Percentiles rank a stretch among this genome's conserved stretches.
phyloP scores from a whole-genome alignment of 2,329 filamentous ascomycete genomes.

The Alternaria metachromatica region DNA sequence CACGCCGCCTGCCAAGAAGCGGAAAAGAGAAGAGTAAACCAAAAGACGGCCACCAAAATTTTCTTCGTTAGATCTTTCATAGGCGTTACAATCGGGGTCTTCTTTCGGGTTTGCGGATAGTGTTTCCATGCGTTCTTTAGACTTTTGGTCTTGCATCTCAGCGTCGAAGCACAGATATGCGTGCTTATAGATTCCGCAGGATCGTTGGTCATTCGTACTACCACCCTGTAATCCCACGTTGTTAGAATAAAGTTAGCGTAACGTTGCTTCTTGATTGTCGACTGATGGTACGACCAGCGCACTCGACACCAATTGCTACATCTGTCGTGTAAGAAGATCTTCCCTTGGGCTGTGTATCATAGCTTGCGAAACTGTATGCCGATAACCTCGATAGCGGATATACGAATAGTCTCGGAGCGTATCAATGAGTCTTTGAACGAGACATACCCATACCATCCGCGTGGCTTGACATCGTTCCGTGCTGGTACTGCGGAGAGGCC shows the following conservation, averaged over 20 bases:
- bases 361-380: not conserved
- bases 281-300: not conserved
- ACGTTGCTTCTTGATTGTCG: not conserved
- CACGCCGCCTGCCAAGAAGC: not conserved
- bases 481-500: not conserved
- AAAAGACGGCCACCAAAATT: fast-evolving
- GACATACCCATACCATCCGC: not conserved
- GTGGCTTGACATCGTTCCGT: not conserved
- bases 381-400: not conserved
- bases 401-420: not conserved
- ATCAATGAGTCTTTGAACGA: not conserved
- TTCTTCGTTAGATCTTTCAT: not conserved
- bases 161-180: not conserved
- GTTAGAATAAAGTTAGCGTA: conserved; percentile 7
- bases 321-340: not conserved
- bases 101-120: not conserved
- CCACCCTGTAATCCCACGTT: not conserved
- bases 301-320: not conserved
- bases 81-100: not conserved
- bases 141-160: not conserved
- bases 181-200: not conserved
- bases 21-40: not conserved
- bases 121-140: not conserved
- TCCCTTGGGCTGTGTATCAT: not conserved
- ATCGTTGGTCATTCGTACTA: not conserved